phyloP scores from a whole-genome alignment of 345 rosid species.

The Noccaea caerulescens region DNA sequence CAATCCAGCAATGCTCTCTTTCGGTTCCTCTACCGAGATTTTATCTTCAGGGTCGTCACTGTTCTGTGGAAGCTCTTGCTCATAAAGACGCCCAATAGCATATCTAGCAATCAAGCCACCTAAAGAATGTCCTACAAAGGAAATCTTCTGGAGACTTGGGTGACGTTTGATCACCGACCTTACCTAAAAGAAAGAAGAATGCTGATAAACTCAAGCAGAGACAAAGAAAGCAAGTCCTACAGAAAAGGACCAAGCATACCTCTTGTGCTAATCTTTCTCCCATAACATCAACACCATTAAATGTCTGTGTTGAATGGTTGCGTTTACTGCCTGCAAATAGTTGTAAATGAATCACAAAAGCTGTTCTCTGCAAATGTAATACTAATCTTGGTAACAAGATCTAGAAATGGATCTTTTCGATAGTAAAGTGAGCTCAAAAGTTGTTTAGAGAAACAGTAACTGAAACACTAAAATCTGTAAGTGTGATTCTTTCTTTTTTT shows the following conservation, averaged over 20 bases:
- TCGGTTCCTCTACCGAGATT: constrained; percentile 41
- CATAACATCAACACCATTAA: constrained; percentile 90
- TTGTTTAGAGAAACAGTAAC: neutral
- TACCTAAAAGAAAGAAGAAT: constrained; percentile 61
- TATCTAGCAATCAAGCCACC: constrained; percentile 90
- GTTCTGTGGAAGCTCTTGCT: constrained; percentile 47
- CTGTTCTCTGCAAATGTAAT: constrained; percentile 3
- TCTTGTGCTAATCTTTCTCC: constrained; percentile 88
- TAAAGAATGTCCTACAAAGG: constrained; percentile 83
- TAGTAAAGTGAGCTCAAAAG: neutral
- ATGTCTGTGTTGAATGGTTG: constrained; percentile 62
- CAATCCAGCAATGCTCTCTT: constrained; percentile 71
- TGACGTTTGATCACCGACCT: constrained; percentile 56
- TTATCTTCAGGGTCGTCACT: constrained; percentile 45
- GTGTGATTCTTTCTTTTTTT: neutral
- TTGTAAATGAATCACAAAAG: constrained; percentile 3
- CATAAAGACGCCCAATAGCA: constrained; percentile 80
- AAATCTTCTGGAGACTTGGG: constrained; percentile 66
- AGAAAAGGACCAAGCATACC: constrained; percentile 43
- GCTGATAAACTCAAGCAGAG: constrained; percentile 24
- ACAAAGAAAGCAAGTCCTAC: constrained; percentile 21
- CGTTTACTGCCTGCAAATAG: constrained; percentile 68
- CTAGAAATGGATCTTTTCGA: constrained; percentile 16
- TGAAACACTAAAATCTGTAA: constrained; percentile 1
- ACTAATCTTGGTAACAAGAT: constrained; percentile 12